These are phyloP conservation scores for Artemisia annua DNA, from an alignment of 129 eudicot species.

Conservation along the genomic window DNA sequence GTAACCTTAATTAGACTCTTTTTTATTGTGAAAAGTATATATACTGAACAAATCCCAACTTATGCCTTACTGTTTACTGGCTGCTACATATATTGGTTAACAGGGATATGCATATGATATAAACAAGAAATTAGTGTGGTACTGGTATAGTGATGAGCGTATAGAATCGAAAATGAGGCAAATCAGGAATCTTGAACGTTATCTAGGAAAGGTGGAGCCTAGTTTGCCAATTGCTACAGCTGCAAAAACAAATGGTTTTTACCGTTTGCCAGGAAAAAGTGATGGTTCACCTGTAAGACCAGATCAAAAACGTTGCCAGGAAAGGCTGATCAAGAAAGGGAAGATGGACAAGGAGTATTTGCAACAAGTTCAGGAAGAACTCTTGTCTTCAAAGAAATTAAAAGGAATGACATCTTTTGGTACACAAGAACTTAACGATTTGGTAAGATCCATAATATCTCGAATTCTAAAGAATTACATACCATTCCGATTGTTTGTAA, in stretches of 20 bases:
- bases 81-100: background rate
- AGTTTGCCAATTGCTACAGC: background rate
- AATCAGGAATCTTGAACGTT: background rate
- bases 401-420: background rate
- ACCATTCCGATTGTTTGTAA: background rate
- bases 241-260: background rate
- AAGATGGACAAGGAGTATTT: conserved; percentile 14
- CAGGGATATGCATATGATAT: background rate
- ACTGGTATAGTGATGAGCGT: background rate
- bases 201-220: background rate
- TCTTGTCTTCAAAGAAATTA: background rate
- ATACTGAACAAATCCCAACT: background rate
- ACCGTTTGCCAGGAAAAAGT: background rate
- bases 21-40: background rate
- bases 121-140: background rate
- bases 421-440: conserved; percentile 4
- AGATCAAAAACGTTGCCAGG: conserved; percentile 18
- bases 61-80: too few relatives aligned
- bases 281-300: background rate
- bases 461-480: too few relatives aligned
- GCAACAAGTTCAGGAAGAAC: conserved; percentile 27
- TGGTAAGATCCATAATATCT: conserved; percentile 15
- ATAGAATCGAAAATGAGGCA: background rate
- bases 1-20: background rate
- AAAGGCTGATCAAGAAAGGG: conserved; percentile 24